A percentile compares a stretch with the other conserved stretches of the same genome.
phyloP scores from a whole-genome alignment of 2,329 filamentous ascomycete genomes.

The Massarina eburnea region DNA sequence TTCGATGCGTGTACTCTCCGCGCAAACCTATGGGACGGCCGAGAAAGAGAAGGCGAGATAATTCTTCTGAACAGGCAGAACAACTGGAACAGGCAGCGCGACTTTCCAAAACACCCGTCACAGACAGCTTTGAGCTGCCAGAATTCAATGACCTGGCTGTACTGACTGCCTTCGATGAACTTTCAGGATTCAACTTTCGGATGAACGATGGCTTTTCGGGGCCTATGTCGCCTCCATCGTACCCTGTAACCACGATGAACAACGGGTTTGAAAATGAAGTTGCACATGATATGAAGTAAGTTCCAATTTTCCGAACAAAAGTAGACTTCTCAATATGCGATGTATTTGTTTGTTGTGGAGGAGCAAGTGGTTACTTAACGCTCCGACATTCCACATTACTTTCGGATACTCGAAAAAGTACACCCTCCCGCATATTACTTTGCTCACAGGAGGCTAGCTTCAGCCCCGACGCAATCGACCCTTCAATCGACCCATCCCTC shows the following conservation, averaged over 20 bases:
- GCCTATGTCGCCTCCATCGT: constrained; percentile 1
- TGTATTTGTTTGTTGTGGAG: too few relatives aligned
- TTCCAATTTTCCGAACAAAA: constrained; percentile 1
- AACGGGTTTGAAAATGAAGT: constrained; percentile 1
- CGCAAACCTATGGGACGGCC: constrained; percentile 55
- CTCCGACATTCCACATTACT: too few relatives aligned
- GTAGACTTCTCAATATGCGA: too few relatives aligned
- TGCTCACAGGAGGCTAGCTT: too few relatives aligned
- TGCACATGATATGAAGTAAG: constrained; percentile 4
- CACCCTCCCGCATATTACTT: too few relatives aligned
- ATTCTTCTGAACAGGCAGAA: constrained; percentile 8
- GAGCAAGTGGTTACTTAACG: too few relatives aligned
- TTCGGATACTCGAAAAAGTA: too few relatives aligned
- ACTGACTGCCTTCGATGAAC: constrained; percentile 7
- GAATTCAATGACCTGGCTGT: constrained; percentile 15
- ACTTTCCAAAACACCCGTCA: background rate
- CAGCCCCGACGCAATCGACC: constrained; percentile 18
- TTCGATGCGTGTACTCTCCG: constrained; percentile 49
- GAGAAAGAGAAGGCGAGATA: constrained; percentile 48
- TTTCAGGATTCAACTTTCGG: constrained; percentile 12
- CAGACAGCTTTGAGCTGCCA: constrained; percentile 6
- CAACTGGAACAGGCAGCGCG: constrained; percentile 6
- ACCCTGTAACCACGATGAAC: constrained; percentile 2
- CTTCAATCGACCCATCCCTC: constrained; percentile 26
- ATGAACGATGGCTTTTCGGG: constrained; percentile 1